Percentiles rank a stretch among this genome's conserved stretches.
Evolutionary conservation across 805 yeast genomes (phyloP).

Genomic region (Yarrowia deformans): DNA sequence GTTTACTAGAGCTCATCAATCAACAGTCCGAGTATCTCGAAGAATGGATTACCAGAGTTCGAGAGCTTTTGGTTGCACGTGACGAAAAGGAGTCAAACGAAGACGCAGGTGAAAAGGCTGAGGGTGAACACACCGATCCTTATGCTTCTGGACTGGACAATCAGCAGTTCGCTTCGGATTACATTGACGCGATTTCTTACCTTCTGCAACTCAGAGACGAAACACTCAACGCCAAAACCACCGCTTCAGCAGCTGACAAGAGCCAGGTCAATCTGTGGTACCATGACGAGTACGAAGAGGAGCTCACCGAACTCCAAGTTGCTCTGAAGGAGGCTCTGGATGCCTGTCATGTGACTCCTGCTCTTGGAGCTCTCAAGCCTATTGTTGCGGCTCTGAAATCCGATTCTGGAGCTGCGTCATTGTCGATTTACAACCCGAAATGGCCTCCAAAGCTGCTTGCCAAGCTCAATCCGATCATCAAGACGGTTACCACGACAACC

Average conservation of each 20-base stretch:
- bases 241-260: neutral
- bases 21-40: slow-evolving; percentile 5
- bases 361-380: slow-evolving; percentile 20
- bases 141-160: slow-evolving; percentile 26
- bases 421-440: slow-evolving; percentile 11
- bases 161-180: slow-evolving; percentile 1
- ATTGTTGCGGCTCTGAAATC: neutral
- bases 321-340: slow-evolving; percentile 14
- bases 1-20: slow-evolving; percentile 1
- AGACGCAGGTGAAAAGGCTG: neutral
- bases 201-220: slow-evolving; percentile 10
- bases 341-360: neutral
- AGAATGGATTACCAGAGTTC: slow-evolving; percentile 7
- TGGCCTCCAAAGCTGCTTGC: slow-evolving; percentile 3
- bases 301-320: neutral
- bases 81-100: neutral
- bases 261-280: neutral
- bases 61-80: neutral
- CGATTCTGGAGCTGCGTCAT: slow-evolving; percentile 11
- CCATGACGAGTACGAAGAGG: slow-evolving; percentile 1
- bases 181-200: slow-evolving; percentile 12
- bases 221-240: slow-evolving; percentile 1
- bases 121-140: neutral
- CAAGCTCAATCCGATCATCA: slow-evolving; percentile 6
- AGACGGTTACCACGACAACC: neutral